Evolutionary conservation across 2,329 filamentous ascomycete species (phyloP).

Genomic region (Onygena corvina): DNA sequence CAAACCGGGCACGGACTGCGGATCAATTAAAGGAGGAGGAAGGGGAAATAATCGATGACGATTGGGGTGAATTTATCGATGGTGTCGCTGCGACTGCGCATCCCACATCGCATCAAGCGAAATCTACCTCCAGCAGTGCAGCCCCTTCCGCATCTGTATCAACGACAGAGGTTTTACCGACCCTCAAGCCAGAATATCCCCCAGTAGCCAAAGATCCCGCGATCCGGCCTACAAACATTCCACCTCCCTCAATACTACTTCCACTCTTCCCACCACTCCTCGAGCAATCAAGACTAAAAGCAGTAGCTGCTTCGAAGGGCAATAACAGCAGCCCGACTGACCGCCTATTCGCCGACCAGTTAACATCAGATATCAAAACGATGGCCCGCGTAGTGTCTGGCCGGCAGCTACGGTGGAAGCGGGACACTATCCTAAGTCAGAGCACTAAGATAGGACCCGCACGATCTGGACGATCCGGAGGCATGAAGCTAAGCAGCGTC

Average conservation of each 20-base stretch:
- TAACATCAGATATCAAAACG: slow-evolving; percentile 36
- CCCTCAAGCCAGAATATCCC: not conserved
- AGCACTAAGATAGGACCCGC: slow-evolving; percentile 75
- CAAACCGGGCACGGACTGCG: slow-evolving; percentile 4
- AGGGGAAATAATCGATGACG: slow-evolving; percentile 38
- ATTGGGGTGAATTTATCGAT: slow-evolving; percentile 45
- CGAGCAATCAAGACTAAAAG: slow-evolving; percentile 48
- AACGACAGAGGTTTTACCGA: not conserved
- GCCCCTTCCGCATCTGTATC: not conserved
- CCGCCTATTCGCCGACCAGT: slow-evolving; percentile 17
- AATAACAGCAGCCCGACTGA: slow-evolving; percentile 34
- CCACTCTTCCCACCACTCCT: slow-evolving; percentile 63
- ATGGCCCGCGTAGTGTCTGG: slow-evolving; percentile 74
- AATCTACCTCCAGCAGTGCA: not conserved
- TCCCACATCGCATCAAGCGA: too few relatives aligned
- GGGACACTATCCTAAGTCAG: slow-evolving; percentile 72
- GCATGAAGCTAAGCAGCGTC: slow-evolving; percentile 83
- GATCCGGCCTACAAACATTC: slow-evolving; percentile 76
- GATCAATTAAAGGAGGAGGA: slow-evolving; percentile 19
- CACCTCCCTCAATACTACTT: slow-evolving; percentile 73
- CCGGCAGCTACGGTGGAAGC: slow-evolving; percentile 77
- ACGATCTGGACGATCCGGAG: slow-evolving; percentile 55
- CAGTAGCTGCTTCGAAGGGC: slow-evolving; percentile 46
- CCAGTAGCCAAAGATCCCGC: slow-evolving; percentile 27
- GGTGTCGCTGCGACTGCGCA: too few relatives aligned